phyloP scores from a whole-genome alignment of 2,329 filamentous ascomycete genomes.

The Scedosporium apiospermum region DNA sequence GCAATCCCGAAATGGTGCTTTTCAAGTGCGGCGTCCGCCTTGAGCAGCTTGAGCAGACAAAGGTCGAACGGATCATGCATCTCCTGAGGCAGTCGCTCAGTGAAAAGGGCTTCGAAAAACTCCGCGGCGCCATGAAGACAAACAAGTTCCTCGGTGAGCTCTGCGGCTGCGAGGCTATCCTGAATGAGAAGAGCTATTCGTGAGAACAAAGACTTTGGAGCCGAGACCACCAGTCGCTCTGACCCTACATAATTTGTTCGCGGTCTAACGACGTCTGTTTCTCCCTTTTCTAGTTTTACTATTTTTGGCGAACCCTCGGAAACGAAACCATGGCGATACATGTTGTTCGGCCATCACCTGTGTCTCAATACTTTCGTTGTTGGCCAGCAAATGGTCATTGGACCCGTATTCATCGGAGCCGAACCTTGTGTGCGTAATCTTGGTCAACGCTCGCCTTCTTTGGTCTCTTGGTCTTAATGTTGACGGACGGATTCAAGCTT shows the following conservation, averaged over 20 bases:
- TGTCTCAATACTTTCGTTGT: constrained; percentile 64
- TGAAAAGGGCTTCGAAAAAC: constrained; percentile 62
- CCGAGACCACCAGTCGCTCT: no score
- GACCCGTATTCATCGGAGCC: constrained; percentile 70
- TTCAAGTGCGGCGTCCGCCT: constrained; percentile 60
- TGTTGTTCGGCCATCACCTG: constrained; percentile 71
- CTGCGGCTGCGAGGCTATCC: constrained; percentile 48
- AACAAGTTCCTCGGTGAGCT: constrained; percentile 68
- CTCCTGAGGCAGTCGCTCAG: constrained; percentile 53
- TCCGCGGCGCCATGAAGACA: constrained; percentile 58
- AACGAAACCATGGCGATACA: constrained; percentile 57
- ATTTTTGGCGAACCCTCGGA: constrained; percentile 56
- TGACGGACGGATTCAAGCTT: no score
- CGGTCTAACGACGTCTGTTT: no score
- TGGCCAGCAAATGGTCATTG: constrained; percentile 54
- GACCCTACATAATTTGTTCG: no score
- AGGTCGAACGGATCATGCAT: constrained; percentile 39
- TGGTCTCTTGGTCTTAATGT: no score
- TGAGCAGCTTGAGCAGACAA: constrained; percentile 40
- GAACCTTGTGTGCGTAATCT: no score
- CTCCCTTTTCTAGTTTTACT: constrained; percentile 67
- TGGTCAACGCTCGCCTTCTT: no score
- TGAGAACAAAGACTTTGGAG: no score
- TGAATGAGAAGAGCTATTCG: no score
- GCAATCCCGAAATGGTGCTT: constrained; percentile 65